Base-by-base conservation (phyloP, 805 yeast species). In the Metschnikowia baotianmanensis region DNA sequence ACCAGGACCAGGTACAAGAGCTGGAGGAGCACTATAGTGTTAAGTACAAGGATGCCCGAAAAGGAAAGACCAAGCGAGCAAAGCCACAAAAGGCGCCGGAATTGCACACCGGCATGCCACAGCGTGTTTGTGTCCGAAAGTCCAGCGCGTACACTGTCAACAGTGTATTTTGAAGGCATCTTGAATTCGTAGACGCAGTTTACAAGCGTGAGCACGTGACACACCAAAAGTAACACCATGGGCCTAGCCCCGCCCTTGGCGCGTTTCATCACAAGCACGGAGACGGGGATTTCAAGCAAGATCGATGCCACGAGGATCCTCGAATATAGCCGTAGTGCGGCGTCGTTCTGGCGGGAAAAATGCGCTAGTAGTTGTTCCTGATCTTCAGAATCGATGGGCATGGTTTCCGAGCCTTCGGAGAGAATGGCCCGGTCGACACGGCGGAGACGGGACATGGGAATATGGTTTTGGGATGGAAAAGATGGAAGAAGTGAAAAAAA, bases 361-460 rank as follows among this genome's bases (percentile, higher is more conserved):
- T 41, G 46, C 23, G 40, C 34, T 20, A 58, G 45, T 21, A 58
- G 45, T n/a, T 41, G 45, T 5, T 50, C 48, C 45, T 58, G 62
- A 43, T 58, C 62, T 15, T 53, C 59, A 15, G 49, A 40, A 19
- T 58, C 62, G 6, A 58, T 33, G 17, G 43, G 55, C 5, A 31
- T 31, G 9, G 40, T 17, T 15, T 41, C 43, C 5, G 35, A 23
- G 27, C 34, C 41, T 22, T 40, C 50, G 10, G 51, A 51, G 18
- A 58, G 57, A 32, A 58, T 43, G 22, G 48, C 50, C 30, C 49
- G 44, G 40, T 58, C 62, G 2, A 57, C 11, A 8, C 48, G 45
- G 20, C 62, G 54, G 20, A 49, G 46, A 11, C 61, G 50, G 16
- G 58, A 49, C 58, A 53, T 55, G 45, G n/a, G n/a, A n/a, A n/a